phyloP scores from a whole-genome alignment of 2,329 filamentous ascomycete genomes.

The Fusarium sp. region DNA sequence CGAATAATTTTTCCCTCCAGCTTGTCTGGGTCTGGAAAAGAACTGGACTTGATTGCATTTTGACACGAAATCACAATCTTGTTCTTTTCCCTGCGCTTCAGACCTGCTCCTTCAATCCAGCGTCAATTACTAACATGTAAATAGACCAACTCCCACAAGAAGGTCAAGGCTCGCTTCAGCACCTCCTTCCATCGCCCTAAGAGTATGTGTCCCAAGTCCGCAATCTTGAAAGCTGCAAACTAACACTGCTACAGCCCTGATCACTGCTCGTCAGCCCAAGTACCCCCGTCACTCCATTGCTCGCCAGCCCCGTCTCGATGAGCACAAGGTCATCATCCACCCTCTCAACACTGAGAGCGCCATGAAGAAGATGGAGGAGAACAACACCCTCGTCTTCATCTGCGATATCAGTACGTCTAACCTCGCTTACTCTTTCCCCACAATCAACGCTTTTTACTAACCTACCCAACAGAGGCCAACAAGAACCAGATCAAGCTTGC shows the following conservation, averaged over 20 bases:
- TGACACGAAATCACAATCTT: neutral
- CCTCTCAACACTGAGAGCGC: constrained; percentile 99
- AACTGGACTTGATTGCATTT: neutral
- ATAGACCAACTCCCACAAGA: constrained; percentile 77
- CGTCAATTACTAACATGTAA: constrained; percentile 14
- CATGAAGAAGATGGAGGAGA: constrained; percentile 99
- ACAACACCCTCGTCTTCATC: constrained; percentile 99
- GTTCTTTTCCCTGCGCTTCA: neutral
- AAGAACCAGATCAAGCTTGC: constrained; percentile 86
- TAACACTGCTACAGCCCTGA: constrained; percentile 66
- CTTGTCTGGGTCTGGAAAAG: neutral
- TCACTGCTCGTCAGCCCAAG: constrained; percentile 90
- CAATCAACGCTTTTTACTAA: neutral
- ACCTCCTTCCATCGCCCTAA: constrained; percentile 98
- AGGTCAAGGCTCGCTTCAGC: constrained; percentile 90
- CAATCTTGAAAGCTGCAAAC: neutral
- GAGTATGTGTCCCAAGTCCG: constrained; percentile 58
- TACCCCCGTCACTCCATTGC: constrained; percentile 97
- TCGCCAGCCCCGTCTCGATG: constrained; percentile 90
- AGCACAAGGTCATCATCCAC: constrained; percentile 96
- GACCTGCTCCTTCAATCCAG: neutral
- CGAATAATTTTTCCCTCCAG: constrained; percentile 4
- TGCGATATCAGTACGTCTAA: constrained; percentile 80
- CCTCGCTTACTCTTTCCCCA: neutral
- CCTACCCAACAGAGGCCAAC: constrained; percentile 1